Percentiles rank a stretch among this genome's conserved stretches.
These are phyloP conservation scores for Neurospora hispaniola DNA, from an alignment of 495 filamentous ascomycete species.

Conservation along the genomic window DNA sequence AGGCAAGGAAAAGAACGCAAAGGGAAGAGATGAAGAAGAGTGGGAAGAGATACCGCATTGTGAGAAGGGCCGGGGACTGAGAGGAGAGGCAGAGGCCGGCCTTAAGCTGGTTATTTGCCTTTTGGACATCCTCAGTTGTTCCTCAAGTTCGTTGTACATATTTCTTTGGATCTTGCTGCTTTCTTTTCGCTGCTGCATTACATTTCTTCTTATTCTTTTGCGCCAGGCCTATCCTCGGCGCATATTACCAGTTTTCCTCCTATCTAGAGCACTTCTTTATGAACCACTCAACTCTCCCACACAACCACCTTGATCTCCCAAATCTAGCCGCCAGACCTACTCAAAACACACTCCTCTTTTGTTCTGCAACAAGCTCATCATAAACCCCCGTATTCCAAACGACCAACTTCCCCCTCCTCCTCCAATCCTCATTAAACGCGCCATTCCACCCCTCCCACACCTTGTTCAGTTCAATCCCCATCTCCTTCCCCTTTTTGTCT, in stretches of 20 bases:
- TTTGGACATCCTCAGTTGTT: background rate
- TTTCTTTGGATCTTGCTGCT: background rate
- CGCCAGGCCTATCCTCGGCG: background rate
- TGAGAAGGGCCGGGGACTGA: background rate
- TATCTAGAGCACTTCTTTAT: background rate
- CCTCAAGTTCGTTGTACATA: background rate
- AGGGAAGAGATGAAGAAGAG: background rate
- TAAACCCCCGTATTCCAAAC: slow-evolving; percentile 53
- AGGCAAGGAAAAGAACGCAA: background rate
- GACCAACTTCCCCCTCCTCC: slow-evolving; percentile 74
- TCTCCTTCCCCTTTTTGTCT: slow-evolving; percentile 35
- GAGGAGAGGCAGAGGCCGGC: background rate
- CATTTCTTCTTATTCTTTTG: background rate
- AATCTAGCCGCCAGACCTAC: background rate
- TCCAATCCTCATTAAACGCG: slow-evolving; percentile 77
- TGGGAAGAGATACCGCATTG: background rate
- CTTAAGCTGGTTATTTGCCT: background rate
- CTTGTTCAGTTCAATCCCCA: slow-evolving; percentile 34
- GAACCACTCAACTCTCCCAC: too few species aligned
- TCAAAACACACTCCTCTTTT: background rate
- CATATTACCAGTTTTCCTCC: background rate
- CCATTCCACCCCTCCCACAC: slow-evolving; percentile 74
- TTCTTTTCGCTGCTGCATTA: background rate
- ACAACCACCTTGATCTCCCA: background rate
- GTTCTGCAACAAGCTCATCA: background rate